Evolutionary conservation across 768 basidiomycete genomes (phyloP), one percentile per base, ranked within the genome.

Genomic region (Boletus pseudopeckii): DNA sequence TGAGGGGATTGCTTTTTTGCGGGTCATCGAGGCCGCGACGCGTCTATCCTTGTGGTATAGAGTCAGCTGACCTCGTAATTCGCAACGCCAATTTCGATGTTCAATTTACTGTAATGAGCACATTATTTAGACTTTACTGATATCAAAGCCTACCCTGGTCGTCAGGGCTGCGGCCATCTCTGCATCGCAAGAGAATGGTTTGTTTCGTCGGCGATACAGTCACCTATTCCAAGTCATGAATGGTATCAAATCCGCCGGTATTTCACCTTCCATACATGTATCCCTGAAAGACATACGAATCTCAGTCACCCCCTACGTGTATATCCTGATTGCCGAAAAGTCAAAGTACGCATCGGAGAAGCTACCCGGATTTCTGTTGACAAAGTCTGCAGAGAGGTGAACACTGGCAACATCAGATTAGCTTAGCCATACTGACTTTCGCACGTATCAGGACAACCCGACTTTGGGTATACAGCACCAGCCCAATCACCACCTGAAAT

Each of bases 301-400:
- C 48, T 9, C 34, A 39, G 18, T 45, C 24, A 24, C 24, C 18
- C 50, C 10, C 59, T 66, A 77, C 26, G 63, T 70, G 66, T 82
- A 84, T 30, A 82, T 71, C 53, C 77, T 79, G 49, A 90, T 68
- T 46, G 78, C 80, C 44, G 78, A 76, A 65, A 92, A 78, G 41
- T 88, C 81, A 71, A 88, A 91, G 74, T 83, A 90, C 0, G 90
- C 86, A 32, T 86, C 72, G 10, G 59, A 57, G 70, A 90, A 90
- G 11, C 83, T 84, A 4, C 70, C 66, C 1, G 89, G 89, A 61
- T 88, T 84, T 56, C 26, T 28, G 49, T 63, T 44, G 14, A 63
- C 62, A 22, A 39, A 60, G 11, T 81, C 84, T 86, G 53, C 17
- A 39, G 13, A 24, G 7, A 34, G 17, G 17, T 52, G 20, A 44